Conservation (phyloP, 768 basidiomycete genomes). For the Termitomyces sp. region DNA sequence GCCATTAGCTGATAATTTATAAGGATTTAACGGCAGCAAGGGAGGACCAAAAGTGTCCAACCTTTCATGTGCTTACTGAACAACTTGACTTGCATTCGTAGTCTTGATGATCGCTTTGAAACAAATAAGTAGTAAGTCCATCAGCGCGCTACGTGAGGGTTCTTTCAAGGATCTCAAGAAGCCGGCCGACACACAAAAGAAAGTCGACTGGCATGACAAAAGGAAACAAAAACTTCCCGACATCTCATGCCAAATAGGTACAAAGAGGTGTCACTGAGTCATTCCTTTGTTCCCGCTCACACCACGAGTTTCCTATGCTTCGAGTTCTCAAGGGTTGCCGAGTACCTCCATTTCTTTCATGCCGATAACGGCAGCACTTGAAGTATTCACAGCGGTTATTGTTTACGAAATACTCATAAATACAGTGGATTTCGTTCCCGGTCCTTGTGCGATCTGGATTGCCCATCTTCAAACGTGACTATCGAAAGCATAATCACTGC, state of each 20-base stretch:
- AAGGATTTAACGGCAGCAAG: too few relatives aligned
- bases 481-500: background rate
- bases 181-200: background rate
- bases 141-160: too few relatives aligned
- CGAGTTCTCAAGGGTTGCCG: background rate
- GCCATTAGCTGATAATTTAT: too few relatives aligned
- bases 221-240: background rate
- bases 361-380: background rate
- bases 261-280: background rate
- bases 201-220: background rate
- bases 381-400: constrained; percentile 5
- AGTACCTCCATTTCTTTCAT: background rate
- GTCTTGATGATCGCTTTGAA: background rate
- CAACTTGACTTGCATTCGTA: too few relatives aligned
- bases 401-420: constrained; percentile 4
- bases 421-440: background rate
- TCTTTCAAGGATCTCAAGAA: too few relatives aligned
- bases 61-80: too few relatives aligned
- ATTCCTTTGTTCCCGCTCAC: constrained; percentile 1
- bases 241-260: background rate
- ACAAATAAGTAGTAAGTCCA: background rate
- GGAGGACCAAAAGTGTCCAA: too few relatives aligned
- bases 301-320: background rate
- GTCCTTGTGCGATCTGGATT: constrained; percentile 7
- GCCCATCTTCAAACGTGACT: constrained; percentile 2